A percentile compares a stretch with the other conserved stretches of the same genome.
Conservation (phyloP, 1,284 basidiomycete genomes). For the Erythrobasidium hasegawianum region DNA sequence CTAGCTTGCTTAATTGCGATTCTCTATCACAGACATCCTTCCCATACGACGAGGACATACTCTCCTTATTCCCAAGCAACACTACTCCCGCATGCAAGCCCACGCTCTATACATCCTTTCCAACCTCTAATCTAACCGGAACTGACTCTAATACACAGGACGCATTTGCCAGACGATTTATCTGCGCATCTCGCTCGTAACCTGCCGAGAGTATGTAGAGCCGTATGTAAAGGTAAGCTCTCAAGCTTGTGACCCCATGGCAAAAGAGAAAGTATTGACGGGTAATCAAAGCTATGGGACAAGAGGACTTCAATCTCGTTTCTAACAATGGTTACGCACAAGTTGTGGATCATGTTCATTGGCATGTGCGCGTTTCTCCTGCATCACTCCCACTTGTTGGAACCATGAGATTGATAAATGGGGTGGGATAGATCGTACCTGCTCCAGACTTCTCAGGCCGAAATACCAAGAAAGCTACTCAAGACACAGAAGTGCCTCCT, state of each 20-base stretch:
- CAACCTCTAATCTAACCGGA: neutral
- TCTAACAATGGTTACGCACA: constrained; percentile 36
- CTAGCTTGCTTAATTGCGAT: too few relatives aligned
- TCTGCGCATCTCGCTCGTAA: constrained; percentile 21
- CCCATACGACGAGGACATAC: constrained; percentile 36
- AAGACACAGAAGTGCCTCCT: too few relatives aligned
- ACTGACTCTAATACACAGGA: neutral
- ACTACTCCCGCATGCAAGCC: constrained; percentile 22
- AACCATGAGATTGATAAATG: constrained; percentile 2
- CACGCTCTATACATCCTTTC: neutral
- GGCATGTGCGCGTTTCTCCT: constrained; percentile 28
- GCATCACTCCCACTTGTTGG: neutral
- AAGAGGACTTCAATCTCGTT: constrained; percentile 35
- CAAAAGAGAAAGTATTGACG: too few relatives aligned
- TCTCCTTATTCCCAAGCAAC: constrained; percentile 35
- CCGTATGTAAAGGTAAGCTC: constrained; percentile 14
- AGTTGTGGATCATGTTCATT: constrained; percentile 35
- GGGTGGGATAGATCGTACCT: constrained; percentile 17
- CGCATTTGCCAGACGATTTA: constrained; percentile 17
- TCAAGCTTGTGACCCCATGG: neutral
- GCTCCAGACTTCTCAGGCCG: constrained; percentile 8
- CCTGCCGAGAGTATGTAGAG: constrained; percentile 20
- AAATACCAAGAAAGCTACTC: too few relatives aligned
- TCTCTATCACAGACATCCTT: constrained; percentile 38
- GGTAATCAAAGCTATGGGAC: constrained; percentile 2